Percentiles rank a stretch among this genome's conserved stretches.
These are phyloP conservation scores for Haplosporangium gracile DNA, from an alignment of 192 early-diverging fungal genomes.

Conservation along the genomic window DNA sequence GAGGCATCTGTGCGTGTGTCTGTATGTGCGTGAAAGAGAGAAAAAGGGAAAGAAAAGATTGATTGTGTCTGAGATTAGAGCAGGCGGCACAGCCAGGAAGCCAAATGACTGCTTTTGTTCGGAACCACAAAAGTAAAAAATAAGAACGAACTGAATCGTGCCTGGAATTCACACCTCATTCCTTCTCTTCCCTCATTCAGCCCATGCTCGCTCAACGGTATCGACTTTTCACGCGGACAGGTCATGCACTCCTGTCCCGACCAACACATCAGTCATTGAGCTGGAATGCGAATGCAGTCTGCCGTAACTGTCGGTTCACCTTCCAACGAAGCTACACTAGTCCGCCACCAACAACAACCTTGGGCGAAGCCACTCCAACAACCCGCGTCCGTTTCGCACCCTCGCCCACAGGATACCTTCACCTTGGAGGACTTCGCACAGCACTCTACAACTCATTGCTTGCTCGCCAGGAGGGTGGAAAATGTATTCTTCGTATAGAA, in stretches of 20 bases:
- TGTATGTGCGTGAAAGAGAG: neutral
- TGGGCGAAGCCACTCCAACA: conserved; percentile 5
- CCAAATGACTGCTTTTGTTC: neutral
- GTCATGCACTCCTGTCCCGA: neutral
- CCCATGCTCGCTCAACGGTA: conserved; percentile 33
- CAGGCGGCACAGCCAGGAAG: neutral
- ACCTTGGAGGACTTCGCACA: conserved; percentile 93
- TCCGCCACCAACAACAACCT: neutral
- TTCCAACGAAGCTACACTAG: neutral
- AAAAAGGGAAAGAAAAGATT: neutral
- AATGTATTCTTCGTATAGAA: conserved; percentile 91
- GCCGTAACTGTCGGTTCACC: neutral
- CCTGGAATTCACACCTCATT: neutral
- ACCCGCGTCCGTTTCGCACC: conserved; percentile 92
- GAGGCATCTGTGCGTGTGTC: conserved; percentile 18
- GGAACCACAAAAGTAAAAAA: neutral
- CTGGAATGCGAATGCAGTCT: neutral
- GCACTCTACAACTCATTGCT: conserved; percentile 93
- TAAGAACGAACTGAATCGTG: neutral
- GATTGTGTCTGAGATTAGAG: too few species aligned
- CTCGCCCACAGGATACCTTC: conserved; percentile 92
- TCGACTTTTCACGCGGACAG: conserved; percentile 5
- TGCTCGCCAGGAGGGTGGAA: conserved; percentile 78
- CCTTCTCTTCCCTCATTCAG: neutral
- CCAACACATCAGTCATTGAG: neutral